Evolutionary conservation across 2,329 filamentous ascomycete species (phyloP).

Genomic region (Colletotrichum tropicale): DNA sequence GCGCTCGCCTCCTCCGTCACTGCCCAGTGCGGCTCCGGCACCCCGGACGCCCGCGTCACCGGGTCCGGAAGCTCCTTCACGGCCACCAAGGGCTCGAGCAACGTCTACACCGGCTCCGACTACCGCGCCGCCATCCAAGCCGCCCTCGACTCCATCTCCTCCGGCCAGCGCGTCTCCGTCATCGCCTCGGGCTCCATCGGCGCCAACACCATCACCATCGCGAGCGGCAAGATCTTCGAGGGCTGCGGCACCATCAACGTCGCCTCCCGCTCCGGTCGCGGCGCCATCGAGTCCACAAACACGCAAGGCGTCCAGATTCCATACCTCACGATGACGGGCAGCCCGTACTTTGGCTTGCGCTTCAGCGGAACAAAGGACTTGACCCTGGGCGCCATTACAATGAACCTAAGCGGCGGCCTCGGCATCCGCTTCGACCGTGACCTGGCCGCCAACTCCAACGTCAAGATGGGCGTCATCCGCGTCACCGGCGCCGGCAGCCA

Average conservation of each 20-base stretch:
- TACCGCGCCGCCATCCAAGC: conserved; percentile 60
- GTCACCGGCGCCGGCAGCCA: conserved; percentile 60
- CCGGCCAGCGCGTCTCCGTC: conserved; percentile 57
- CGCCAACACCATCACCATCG: conserved; percentile 53
- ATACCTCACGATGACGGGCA: conserved; percentile 61
- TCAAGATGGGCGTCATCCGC: conserved; percentile 55
- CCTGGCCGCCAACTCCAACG: conserved; percentile 53
- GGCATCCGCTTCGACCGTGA: conserved; percentile 65
- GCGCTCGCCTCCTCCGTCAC: conserved; percentile 41
- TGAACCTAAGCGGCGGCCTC: conserved; percentile 59
- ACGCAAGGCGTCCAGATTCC: conserved; percentile 56
- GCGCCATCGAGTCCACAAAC: conserved; percentile 57
- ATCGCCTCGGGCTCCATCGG: conserved; percentile 61
- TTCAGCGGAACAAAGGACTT: conserved; percentile 57
- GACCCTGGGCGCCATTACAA: conserved; percentile 53
- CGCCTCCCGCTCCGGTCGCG: conserved; percentile 43
- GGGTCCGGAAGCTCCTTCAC: conserved; percentile 49
- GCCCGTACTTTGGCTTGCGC: conserved; percentile 60
- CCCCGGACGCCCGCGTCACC: conserved; percentile 49
- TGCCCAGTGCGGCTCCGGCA: conserved; percentile 53
- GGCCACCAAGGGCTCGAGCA: conserved; percentile 45
- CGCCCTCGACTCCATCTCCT: conserved; percentile 54
- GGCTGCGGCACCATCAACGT: conserved; percentile 62
- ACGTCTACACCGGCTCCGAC: conserved; percentile 56
- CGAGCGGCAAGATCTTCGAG: conserved; percentile 60